Evolutionary conservation across 225 moss, liverwort and hornwort species (phyloP), one percentile per base, ranked within the genome.

Genomic region (Polytrichum formosum): DNA sequence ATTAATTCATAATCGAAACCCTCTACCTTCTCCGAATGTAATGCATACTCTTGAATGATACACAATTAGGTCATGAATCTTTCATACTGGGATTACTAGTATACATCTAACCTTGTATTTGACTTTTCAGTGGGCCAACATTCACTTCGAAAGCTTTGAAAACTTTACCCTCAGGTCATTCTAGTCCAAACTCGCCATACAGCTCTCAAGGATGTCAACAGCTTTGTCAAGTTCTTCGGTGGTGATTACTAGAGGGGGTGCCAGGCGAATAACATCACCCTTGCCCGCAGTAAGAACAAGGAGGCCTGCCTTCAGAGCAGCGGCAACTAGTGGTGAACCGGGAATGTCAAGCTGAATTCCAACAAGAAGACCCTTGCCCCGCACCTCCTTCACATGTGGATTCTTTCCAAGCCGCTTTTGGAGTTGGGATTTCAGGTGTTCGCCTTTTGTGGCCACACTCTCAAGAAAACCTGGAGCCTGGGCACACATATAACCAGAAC

Each of bases 281-380:
- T 90, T 93, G 5, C 96, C 96, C 5, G 93, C 93, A 13, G 91
- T 93, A 69, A 96, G 90, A 26, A 96, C 73, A 58, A 96, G 80
- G 70, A 93, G 84, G n/a, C 93, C 91, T 25, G 82, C 83, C 37
- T 91, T 80, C 19, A 90, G 85, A 56, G 96, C 91, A 70, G 83
- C 80, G 53, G 82, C 63, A 18, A 92, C 93, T 0, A 96, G 83
- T 2, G 93, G 90, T 30, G 78, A 81, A 18, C 91, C 96, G 46
- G 93, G 71, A 19, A 91, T 81, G 71, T 91, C 91, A 21, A 96
- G 83, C 33, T 96, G 93, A 62, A 96, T 77, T 60, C 93, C 96
- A 19, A 96, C 82, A 28, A 96, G 80, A 67, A 96, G 91, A 9
- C 96, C 96, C 28, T 74, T 58, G 18, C 96, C 96, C 67, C 96